Percentiles rank a stretch among this genome's conserved stretches.
phyloP scores from a whole-genome alignment of 164 flowering plant species.

The Magnolia sinica region DNA sequence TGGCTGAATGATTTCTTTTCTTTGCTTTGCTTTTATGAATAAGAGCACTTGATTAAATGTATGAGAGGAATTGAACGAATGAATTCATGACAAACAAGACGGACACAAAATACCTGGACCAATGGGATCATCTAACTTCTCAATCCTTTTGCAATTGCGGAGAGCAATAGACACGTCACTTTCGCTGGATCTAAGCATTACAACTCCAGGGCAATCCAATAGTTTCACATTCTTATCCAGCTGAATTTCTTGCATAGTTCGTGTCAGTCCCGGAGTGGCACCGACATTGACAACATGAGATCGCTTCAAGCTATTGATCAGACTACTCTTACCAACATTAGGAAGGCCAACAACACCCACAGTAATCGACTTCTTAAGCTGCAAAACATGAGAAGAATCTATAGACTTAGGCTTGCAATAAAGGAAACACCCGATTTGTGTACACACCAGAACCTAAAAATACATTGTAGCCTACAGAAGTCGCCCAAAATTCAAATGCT shows the following conservation, averaged over 20 bases:
- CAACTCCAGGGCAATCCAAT: constrained; percentile 99
- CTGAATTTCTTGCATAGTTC: constrained; percentile 95
- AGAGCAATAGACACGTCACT: constrained; percentile 78
- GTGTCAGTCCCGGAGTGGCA: constrained; percentile 93
- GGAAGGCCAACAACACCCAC: constrained; percentile 93
- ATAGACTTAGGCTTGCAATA: neutral
- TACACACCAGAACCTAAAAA: neutral
- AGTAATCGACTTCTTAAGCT: constrained; percentile 87
- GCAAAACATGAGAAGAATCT: constrained; percentile 16
- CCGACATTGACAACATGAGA: constrained; percentile 90
- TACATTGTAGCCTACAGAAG: too few relatives aligned
- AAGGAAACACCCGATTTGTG: neutral
- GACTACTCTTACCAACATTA: constrained; percentile 98
- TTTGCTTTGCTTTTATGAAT: too few relatives aligned
- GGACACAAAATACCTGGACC: constrained; percentile 56
- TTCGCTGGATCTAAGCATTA: constrained; percentile 67
- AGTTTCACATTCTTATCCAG: constrained; percentile 89
- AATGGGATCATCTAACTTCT: constrained; percentile 84
- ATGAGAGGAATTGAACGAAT: neutral
- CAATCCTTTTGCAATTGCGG: constrained; percentile 93
- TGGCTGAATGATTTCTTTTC: too few relatives aligned
- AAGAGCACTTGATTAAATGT: too few relatives aligned
- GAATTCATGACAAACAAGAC: neutral
- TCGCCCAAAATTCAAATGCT: neutral
- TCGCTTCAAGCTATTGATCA: constrained; percentile 92